Evolutionary conservation across 2,329 filamentous ascomycete genomes (phyloP), one percentile per base, ranked within the genome.

Genomic region (Xylaria sp.): DNA sequence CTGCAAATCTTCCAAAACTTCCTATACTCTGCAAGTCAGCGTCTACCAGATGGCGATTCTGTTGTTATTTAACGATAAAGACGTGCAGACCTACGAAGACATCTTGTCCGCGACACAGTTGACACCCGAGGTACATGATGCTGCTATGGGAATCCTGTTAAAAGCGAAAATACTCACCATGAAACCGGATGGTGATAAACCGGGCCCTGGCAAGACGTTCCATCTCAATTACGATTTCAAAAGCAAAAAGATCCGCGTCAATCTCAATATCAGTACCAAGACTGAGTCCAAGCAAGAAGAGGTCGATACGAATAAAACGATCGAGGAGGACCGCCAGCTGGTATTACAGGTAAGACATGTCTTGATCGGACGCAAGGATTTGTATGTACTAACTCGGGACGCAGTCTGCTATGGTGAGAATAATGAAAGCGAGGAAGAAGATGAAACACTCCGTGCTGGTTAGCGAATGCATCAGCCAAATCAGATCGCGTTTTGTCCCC

Each of bases 351-450:
- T 97, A 88, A 81, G 91, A 86, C 73, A 33, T 41, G 6, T 64
- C 20, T 52, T 48, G 8, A 36, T 12, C 56, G 36, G 2, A 51
- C 41, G 1, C 36, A 56, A 48, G 57, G 62, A 8, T 67, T 66
- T 72, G 67, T 28, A 72, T 33, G 46, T 15, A 52, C 71, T 60
- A 65, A 73, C 60, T 58, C 6, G 15, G 18, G 36, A 25, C 13
- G 39, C 10, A 99, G 95, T 98, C 96, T 71, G 94, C 95, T 28
- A 98, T 99, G 80, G 96, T 99, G 66, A 93, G 96, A 78, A 98
- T 99, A 84, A 99, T 99, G 96, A 99, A 99, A 86, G 97, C 95
- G 3, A 92, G 96, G 70, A 98, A 99, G 90, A 93, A 92, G 84
- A 97, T 98, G 93, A 98, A 98, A 89, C 95, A 99, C 83, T 90